Evolutionary conservation across 1,284 basidiomycete genomes (phyloP), one percentile per base, ranked within the genome.

Genomic region (Ceratobasidium sp.): DNA sequence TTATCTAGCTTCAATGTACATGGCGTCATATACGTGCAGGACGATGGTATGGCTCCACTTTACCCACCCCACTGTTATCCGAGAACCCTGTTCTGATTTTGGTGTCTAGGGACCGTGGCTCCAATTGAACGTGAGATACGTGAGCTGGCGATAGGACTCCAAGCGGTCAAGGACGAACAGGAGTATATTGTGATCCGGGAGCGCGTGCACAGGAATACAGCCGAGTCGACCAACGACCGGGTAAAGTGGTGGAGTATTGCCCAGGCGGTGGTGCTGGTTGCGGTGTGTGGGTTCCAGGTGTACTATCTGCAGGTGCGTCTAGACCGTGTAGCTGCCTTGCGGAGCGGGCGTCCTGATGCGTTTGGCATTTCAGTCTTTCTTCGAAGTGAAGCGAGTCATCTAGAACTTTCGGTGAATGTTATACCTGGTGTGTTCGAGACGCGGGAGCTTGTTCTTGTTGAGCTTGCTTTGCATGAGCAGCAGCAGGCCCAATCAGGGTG

Each of bases 231-330:
- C 77, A 99, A 99, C 80, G 88, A 93, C 43, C 89, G 97, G 50
- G 96, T 99, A 73, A 99, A 98, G 82, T 99, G 94, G 94, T 99
- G 97, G 97, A 97, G 94, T 12, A 90, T 99, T 75, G 81, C 95
- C 14, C 97, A 99, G 81, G 88, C 91, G 18, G 79, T 92, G 60
- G 91, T 99, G 34, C 84, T 99, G 21, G 72, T 98, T 78, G 85
- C 88, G 16, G 92, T 98, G 0, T 96, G 97, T 74, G 95, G 87
- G 34, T 98, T 96, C 93, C 98, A 99, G 82, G 88, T 99, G 72
- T 98, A 97, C 83, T 99, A 98, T 84, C 86, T 99, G 73, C 97
- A 98, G 85, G 94, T 91, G 76, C 80, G 88, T 80, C 61, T 73
- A n/a, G 12, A 21, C 64, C 1, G 45, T 28, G 45, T n/a, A n/a